Conservation (phyloP, 441 rosid genomes). For the Mallotus repandus region DNA sequence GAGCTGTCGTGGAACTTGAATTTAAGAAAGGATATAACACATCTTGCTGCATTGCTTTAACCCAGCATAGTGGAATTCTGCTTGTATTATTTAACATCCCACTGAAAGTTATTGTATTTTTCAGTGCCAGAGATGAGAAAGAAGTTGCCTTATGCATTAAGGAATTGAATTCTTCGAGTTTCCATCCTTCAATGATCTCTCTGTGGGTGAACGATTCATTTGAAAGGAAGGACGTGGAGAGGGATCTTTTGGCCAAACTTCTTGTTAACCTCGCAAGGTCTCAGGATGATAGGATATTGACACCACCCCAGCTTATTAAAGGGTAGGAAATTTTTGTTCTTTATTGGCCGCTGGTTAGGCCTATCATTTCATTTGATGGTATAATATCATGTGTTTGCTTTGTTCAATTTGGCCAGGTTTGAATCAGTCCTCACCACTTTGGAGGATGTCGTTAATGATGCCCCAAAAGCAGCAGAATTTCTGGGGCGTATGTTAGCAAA, state of each 20-base stretch:
- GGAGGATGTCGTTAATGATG: constrained; percentile 91
- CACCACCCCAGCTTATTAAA: constrained; percentile 53
- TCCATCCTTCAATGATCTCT: constrained; percentile 87
- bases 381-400: background rate
- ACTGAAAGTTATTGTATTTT: constrained; percentile 1
- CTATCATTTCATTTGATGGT: background rate
- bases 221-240: constrained; percentile 89
- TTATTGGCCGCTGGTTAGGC: background rate
- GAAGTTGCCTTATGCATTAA: constrained; percentile 86
- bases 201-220: constrained; percentile 94
- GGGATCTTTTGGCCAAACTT: constrained; percentile 81
- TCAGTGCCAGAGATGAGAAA: constrained; percentile 90
- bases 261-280: constrained; percentile 67
- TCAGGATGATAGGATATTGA: constrained; percentile 42
- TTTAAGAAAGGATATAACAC: background rate
- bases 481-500: constrained; percentile 68
- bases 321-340: constrained; percentile 50
- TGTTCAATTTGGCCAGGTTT: constrained; percentile 49
- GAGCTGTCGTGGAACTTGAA: background rate
- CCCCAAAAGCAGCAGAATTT: constrained; percentile 87
- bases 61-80: background rate
- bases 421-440: constrained; percentile 64
- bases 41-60: background rate
- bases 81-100: background rate
- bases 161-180: constrained; percentile 76